These are phyloP conservation scores for Cordyceps tenuipes DNA, from an alignment of 2,329 filamentous ascomycete species.

Conservation along the genomic window DNA sequence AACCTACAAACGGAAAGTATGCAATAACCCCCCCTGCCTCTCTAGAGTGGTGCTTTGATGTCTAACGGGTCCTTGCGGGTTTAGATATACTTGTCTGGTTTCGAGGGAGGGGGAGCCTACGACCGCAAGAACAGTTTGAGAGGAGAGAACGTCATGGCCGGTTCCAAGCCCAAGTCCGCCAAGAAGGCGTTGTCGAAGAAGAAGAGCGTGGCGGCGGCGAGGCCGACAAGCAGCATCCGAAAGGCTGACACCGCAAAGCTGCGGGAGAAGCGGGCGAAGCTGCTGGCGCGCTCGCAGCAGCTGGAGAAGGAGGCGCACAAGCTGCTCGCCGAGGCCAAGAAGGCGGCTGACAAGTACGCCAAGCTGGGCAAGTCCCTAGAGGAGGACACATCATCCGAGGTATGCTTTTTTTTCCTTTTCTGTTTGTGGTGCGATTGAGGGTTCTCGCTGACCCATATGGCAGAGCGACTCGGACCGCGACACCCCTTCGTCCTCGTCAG, in stretches of 20 bases:
- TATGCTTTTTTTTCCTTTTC: slow-evolving; percentile 8
- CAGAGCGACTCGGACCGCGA: slow-evolving; percentile 3
- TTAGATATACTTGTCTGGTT: too few relatives aligned
- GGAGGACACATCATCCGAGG: slow-evolving; percentile 15
- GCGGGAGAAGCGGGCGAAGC: slow-evolving; percentile 30
- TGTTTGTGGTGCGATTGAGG: too few relatives aligned
- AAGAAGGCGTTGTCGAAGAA: too few relatives aligned
- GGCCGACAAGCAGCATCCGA: slow-evolving; percentile 20
- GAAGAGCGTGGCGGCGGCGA: slow-evolving; percentile 1
- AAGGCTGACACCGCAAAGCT: not conserved
- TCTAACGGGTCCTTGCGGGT: too few relatives aligned
- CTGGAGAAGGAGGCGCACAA: slow-evolving; percentile 32
- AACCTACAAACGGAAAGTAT: too few relatives aligned
- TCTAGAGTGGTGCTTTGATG: too few relatives aligned
- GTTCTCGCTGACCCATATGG: not conserved
- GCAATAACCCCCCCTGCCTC: too few relatives aligned
- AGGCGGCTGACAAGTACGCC: slow-evolving; percentile 22
- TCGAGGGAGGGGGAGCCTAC: too few relatives aligned
- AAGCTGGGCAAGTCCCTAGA: slow-evolving; percentile 15
- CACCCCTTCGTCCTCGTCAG: not conserved
- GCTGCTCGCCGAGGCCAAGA: slow-evolving; percentile 33
- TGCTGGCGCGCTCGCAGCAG: slow-evolving; percentile 31
- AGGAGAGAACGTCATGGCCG: too few relatives aligned
- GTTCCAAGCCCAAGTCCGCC: too few relatives aligned
- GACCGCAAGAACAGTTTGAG: too few relatives aligned